Evolutionary conservation across 2,329 filamentous ascomycete species (phyloP).

Genomic region (Reticulascus tulasneorum): DNA sequence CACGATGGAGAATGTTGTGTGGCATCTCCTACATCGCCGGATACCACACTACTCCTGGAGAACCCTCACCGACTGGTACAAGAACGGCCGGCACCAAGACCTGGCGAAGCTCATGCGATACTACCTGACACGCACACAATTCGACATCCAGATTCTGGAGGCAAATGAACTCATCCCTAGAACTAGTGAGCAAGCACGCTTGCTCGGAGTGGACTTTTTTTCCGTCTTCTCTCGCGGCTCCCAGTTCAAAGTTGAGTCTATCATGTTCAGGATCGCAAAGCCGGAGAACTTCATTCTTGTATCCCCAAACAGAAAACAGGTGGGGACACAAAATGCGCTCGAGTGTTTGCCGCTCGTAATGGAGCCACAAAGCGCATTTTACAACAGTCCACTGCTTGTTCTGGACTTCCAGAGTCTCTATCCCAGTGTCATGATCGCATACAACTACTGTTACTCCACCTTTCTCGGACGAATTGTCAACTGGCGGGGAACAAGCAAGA

Average conservation of each 20-base stretch:
- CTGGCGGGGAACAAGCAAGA: slow-evolving; percentile 90
- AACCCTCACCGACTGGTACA: slow-evolving; percentile 80
- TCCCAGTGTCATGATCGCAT: slow-evolving; percentile 97
- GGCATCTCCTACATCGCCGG: slow-evolving; percentile 81
- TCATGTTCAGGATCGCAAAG: slow-evolving; percentile 98
- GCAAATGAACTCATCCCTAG: slow-evolving; percentile 82
- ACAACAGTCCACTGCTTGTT: slow-evolving; percentile 82
- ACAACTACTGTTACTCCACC: slow-evolving; percentile 98
- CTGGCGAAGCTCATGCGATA: slow-evolving; percentile 74
- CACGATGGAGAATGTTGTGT: slow-evolving; percentile 92
- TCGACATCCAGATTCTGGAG: slow-evolving; percentile 89
- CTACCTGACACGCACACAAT: slow-evolving; percentile 68
- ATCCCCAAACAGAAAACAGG: slow-evolving; percentile 86
- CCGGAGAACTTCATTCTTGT: slow-evolving; percentile 90
- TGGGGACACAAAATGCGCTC: slow-evolving; percentile 87
- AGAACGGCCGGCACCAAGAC: slow-evolving; percentile 62
- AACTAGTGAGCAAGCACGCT: slow-evolving; percentile 88
- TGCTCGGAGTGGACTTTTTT: slow-evolving; percentile 94
- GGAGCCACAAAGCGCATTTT: slow-evolving; percentile 95
- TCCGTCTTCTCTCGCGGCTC: slow-evolving; percentile 93
- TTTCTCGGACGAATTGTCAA: slow-evolving; percentile 80
- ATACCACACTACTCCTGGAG: slow-evolving; percentile 83
- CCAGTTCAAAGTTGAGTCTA: slow-evolving; percentile 97
- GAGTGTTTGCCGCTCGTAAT: slow-evolving; percentile 95
- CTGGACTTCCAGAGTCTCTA: slow-evolving; percentile 96